Evolutionary conservation across 2,329 filamentous ascomycete species (phyloP), one percentile per base, ranked within the genome.

Genomic region (Trichoderma harzianum): DNA sequence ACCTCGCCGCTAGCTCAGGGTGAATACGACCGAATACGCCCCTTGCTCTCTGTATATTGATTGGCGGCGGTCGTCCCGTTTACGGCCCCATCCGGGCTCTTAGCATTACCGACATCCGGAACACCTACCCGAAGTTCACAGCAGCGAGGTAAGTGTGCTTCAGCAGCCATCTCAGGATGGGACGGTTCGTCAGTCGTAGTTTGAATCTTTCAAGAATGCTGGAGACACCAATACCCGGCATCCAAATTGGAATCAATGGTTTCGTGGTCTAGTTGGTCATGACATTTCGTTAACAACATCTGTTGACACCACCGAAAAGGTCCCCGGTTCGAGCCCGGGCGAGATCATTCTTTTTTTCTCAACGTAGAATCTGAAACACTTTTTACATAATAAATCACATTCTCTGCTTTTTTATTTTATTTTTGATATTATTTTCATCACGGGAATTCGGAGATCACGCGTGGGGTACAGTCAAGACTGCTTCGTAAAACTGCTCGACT

Each of bases 251-350:
- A 53, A 34, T 6, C 11, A 14, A 70, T 72, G 70, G 70, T 72
- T 64, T 72, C 70, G 70, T 72, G 66, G 70, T 72, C 70, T 72
- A 72, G 71, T 70, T 72, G 66, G 67, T 72, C 39, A 72, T 72
- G 71, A 65, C 71, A 70, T 72, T 70, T 72, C 71, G 71, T 70
- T 72, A 70, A 72, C 70, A 72, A 67, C 70, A 60, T 72, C 70
- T 68, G 70, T 72, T 69, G 64, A 72, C 70, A 30, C 70, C 70
- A 72, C 67, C 71, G 71, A 72, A 70, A 72, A 72, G 71, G 66
- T 72, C 71, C 71, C 71, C 71, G 71, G 71, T 72, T 72, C 67
- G 71, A 70, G 71, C 71, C 71, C 66, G 67, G 71, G 66, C 71
- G 67, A 70, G n/a, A 72, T 70, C 71, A 72, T 24, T 14, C 47